These are phyloP conservation scores for Rhizophagus sp. DNA, from an alignment of 192 early-diverging fungal species.

Conservation along the genomic window DNA sequence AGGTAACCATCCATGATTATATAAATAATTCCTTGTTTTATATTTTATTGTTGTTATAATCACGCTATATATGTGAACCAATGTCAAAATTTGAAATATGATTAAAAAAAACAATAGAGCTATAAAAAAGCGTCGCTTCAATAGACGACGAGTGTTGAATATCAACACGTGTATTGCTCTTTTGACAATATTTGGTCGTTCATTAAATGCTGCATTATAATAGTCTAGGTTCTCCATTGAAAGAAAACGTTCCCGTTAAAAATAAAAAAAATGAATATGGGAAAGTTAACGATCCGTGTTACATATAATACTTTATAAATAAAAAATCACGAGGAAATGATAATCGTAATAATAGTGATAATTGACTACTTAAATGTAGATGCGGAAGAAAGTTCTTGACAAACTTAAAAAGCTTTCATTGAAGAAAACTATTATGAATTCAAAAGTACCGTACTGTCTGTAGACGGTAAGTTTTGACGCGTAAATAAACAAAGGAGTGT, in stretches of 20 bases:
- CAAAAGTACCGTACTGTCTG: too few species aligned
- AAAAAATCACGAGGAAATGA: too few species aligned
- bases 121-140: neutral
- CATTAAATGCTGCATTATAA: neutral
- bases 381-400: too few species aligned
- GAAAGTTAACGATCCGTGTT: too few species aligned
- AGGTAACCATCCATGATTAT: slow-evolving; percentile 46
- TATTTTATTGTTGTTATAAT: slow-evolving; percentile 31
- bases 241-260: too few species aligned
- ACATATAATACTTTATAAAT: too few species aligned
- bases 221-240: neutral
- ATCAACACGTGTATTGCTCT: neutral
- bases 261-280: too few species aligned
- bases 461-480: slow-evolving; percentile 33
- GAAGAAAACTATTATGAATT: slow-evolving; percentile 94
- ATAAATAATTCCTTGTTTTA: slow-evolving; percentile 50
- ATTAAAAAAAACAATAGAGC: neutral
- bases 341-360: too few species aligned
- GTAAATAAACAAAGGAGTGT: too few species aligned
- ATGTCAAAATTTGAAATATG: neutral
- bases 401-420: slow-evolving; percentile 42
- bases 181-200: neutral
- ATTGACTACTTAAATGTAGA: too few species aligned
- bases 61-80: neutral
- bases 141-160: neutral